Percentiles rank a stretch among this genome's conserved stretches.
phyloP scores from a whole-genome alignment of 169 alveolate genomes.

The Eimeria tenella region DNA sequence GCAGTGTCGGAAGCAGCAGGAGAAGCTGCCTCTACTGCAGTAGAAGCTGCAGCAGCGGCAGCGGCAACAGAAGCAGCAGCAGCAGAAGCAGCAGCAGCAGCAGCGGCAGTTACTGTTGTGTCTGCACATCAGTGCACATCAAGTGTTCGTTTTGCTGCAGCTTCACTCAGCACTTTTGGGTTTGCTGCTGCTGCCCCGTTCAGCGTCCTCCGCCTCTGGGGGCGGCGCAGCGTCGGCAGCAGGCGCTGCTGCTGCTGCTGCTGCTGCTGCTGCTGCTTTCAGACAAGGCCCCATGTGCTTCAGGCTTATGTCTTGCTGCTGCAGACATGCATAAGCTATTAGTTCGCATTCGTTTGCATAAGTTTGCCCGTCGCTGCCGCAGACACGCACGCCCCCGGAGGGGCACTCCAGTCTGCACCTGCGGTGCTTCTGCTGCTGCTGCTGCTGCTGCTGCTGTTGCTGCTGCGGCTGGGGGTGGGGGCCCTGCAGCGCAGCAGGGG shows the following conservation, averaged over 20 bases:
- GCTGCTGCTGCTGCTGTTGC: constrained; percentile 14
- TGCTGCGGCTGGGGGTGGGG: constrained; percentile 3
- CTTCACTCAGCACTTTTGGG: background rate
- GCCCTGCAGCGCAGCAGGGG: constrained; percentile 3
- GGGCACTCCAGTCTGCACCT: constrained; percentile 27
- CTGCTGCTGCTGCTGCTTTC: constrained; percentile 8
- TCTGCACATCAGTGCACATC: background rate
- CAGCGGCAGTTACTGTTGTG: background rate
- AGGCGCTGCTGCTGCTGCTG: background rate
- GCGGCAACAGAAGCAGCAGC: background rate
- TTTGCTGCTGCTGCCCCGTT: constrained; percentile 6
- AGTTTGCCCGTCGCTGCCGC: constrained; percentile 63
- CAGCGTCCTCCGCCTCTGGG: background rate
- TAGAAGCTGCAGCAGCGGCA: background rate
- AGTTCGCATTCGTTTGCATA: constrained; percentile 59
- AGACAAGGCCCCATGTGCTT: constrained; percentile 47
- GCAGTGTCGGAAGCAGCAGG: background rate
- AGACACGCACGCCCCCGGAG: constrained; percentile 38
- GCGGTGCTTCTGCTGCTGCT: constrained; percentile 40
- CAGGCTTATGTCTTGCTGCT: constrained; percentile 14
- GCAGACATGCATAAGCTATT: constrained; percentile 33
- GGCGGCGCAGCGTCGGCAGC: background rate
- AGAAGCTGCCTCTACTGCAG: background rate
- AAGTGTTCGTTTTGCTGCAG: background rate
- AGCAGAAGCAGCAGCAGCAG: constrained; percentile 48